A percentile compares a stretch with the other conserved stretches of the same genome.
These are phyloP conservation scores for Penicillium brasilianum DNA, from an alignment of 2,329 filamentous ascomycete species.

Conservation along the genomic window DNA sequence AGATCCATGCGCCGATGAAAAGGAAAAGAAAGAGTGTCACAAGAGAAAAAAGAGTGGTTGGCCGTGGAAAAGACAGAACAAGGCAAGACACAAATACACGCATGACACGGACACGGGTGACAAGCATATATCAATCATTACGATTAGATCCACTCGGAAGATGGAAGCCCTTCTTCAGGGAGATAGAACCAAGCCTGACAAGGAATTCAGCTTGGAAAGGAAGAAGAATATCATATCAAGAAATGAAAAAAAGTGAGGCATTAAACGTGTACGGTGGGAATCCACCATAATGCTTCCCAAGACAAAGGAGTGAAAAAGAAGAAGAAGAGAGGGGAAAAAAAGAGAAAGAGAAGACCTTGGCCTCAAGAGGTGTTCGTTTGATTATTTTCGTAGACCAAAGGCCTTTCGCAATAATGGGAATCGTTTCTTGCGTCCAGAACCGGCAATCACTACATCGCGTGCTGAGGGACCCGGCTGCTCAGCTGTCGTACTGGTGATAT, in stretches of 20 bases:
- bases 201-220: not conserved
- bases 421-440: conserved; percentile 51
- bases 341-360: not conserved
- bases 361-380: not conserved
- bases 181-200: not conserved
- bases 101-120: conserved; percentile 9
- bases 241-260: conserved; percentile 11
- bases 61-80: conserved; percentile 2
- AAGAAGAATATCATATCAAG: not conserved
- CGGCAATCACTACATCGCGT: conserved; percentile 41
- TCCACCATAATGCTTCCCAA: conserved; percentile 15
- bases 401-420: conserved; percentile 52
- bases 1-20: not conserved
- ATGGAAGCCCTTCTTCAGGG: conserved; percentile 9
- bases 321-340: not conserved
- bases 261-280: conserved; percentile 17
- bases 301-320: conserved; percentile 1
- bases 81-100: conserved; percentile 5
- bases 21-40: conserved; percentile 9
- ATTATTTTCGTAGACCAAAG: conserved; percentile 44
- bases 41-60: conserved; percentile 4
- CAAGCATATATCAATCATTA: conserved; percentile 30
- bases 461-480: conserved; percentile 25
- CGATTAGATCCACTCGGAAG: conserved; percentile 30
- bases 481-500: conserved; percentile 20